A percentile compares a stretch with the other conserved stretches of the same genome.
phyloP scores from a whole-genome alignment of 352 stramenopile genomes.

The Phytophthora lateralis region DNA sequence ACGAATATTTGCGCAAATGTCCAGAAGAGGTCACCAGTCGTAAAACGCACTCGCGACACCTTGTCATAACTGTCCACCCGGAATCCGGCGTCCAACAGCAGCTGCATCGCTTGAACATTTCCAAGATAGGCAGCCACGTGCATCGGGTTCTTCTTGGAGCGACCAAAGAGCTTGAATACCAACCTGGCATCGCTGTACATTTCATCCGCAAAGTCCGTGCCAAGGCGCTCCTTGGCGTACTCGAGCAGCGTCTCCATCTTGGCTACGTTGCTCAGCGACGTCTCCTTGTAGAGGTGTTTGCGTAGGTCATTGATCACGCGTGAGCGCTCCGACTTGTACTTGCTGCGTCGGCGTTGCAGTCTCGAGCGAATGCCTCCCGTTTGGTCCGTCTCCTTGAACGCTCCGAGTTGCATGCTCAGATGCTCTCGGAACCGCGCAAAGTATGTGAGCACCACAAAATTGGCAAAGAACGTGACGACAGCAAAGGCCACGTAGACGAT shows the following conservation, averaged over 20 bases:
- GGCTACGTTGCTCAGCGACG: slow-evolving; percentile 62
- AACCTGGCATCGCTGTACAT: slow-evolving; percentile 67
- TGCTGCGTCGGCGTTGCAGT: slow-evolving; percentile 33
- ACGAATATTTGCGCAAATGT: slow-evolving; percentile 75
- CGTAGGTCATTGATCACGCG: slow-evolving; percentile 60
- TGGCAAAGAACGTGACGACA: slow-evolving; percentile 53
- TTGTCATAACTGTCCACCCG: slow-evolving; percentile 74
- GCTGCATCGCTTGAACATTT: slow-evolving; percentile 62
- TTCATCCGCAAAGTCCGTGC: slow-evolving; percentile 59
- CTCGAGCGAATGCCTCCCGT: slow-evolving; percentile 77
- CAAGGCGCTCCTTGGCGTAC: slow-evolving; percentile 53
- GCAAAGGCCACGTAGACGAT: slow-evolving; percentile 56
- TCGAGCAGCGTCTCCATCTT: slow-evolving; percentile 61
- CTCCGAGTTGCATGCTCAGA: slow-evolving; percentile 85
- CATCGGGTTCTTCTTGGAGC: slow-evolving; percentile 83
- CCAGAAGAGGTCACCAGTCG: slow-evolving; percentile 80
- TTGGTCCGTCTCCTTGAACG: slow-evolving; percentile 83
- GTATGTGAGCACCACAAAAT: slow-evolving; percentile 75
- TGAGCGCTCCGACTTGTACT: slow-evolving; percentile 51
- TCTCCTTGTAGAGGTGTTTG: slow-evolving; percentile 76
- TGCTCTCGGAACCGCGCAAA: slow-evolving; percentile 88
- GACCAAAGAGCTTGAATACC: slow-evolving; percentile 60
- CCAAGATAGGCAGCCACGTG: slow-evolving; percentile 76
- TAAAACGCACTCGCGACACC: slow-evolving; percentile 75
- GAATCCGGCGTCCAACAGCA: slow-evolving; percentile 61